Base-by-base conservation (phyloP, 345 rosid genomes). In the Aurinia saxatilis region DNA sequence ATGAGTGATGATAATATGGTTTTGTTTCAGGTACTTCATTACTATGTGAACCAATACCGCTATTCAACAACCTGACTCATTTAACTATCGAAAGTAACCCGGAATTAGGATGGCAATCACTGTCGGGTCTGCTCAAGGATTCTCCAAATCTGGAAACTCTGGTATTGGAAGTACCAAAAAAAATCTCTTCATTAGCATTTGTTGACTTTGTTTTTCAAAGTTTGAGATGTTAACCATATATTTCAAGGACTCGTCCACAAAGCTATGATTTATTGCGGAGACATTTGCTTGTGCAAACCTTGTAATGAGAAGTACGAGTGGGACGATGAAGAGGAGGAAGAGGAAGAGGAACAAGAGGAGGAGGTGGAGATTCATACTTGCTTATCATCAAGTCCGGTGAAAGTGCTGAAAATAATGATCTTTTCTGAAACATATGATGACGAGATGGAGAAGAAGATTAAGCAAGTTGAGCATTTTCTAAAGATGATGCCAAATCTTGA, bases 401-500 rank as follows among this genome's bases (percentile, higher is more conserved):
- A 44, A 7, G 41, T 59, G 8, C 3, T 44, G 17, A 30, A 59
- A 15, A 45, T 59, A 18, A 11, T 31, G n/a, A 31, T 5, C 3
- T 11, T 29, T 54, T 1, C 27, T 3, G n/a, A 18, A 10, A 13
- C 8, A 8, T 38, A 35, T n/a, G 52, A 36, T 46, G 33, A 36
- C 3, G 18, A 46, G 45, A 16, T 44, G 35, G 30, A 45, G 25
- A 35, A 55, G 38, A 13, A 45, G 27, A 55, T 66, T n/a, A 21
- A 47, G 31, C 54, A 47, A 52, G 34, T 56, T 8, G 33, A 36
- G 35, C 29, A 36, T 14, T 27, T 56, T 16, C 9, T 56, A 31
- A 31, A 46, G 37, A 55, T 21, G 10, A 66, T 66, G 71, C 71
- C 71, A 4, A 49, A 47, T 56, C 57, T 56, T 56, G 49, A 66